phyloP scores from a whole-genome alignment of 1,139 yeast species.

The Saccharomycopsis phalli region DNA sequence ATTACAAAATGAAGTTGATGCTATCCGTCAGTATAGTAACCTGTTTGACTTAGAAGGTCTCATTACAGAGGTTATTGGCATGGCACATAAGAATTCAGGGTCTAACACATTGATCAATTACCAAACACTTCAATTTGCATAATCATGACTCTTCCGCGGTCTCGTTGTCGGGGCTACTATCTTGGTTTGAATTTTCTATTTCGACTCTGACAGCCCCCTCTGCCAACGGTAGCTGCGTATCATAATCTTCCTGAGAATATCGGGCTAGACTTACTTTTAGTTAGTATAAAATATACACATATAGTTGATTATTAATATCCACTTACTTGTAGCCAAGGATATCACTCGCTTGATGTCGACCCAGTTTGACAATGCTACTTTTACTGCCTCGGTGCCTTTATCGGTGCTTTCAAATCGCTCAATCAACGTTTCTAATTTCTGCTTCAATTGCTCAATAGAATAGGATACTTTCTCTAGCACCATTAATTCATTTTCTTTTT shows the following conservation, averaged over 20 bases:
- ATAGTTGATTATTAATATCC: neutral
- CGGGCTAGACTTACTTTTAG: conserved; percentile 39
- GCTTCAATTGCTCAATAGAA: conserved; percentile 26
- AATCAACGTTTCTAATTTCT: conserved; percentile 24
- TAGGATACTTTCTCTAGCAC: conserved; percentile 17
- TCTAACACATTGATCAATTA: conserved; percentile 30
- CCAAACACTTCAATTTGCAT: conserved; percentile 27
- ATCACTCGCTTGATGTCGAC: conserved; percentile 56
- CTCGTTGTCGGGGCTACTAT: no score
- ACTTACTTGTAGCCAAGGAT: conserved; percentile 48
- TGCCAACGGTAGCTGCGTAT: conserved; percentile 40
- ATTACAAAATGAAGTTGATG: conserved; percentile 25
- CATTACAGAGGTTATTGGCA: conserved; percentile 31
- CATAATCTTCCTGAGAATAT: conserved; percentile 39
- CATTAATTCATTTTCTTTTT: conserved; percentile 26
- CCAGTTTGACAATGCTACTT: conserved; percentile 56
- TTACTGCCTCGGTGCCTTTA: conserved; percentile 34
- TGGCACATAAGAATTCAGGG: conserved; percentile 30
- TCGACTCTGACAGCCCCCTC: conserved; percentile 65
- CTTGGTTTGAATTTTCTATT: conserved; percentile 30
- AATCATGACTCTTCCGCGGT: conserved; percentile 6
- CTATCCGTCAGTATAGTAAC: conserved; percentile 23
- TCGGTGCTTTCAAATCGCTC: conserved; percentile 24
- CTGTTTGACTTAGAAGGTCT: conserved; percentile 27
- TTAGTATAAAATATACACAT: neutral